Percentiles rank a stretch among this genome's conserved stretches.
Conservation (phyloP, 768 basidiomycete species). For the Chalciporus chontae region DNA sequence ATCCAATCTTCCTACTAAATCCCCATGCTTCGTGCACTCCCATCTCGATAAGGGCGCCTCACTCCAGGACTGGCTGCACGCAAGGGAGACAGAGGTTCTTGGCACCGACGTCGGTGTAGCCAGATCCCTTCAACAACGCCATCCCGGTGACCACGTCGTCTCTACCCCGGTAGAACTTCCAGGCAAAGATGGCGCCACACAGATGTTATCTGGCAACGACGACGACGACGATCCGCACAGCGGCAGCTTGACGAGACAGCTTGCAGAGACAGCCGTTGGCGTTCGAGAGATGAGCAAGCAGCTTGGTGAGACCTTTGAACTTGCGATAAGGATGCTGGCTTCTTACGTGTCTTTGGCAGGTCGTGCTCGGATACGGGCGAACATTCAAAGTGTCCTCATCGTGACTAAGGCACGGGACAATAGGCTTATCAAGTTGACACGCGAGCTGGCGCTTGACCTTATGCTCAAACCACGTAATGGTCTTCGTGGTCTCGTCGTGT, state of each 20-base stretch:
- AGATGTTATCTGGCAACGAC: slow-evolving; percentile 26
- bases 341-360: slow-evolving; percentile 46
- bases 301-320: slow-evolving; percentile 58
- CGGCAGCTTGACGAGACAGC: slow-evolving; percentile 80
- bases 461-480: slow-evolving; percentile 81
- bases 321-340: slow-evolving; percentile 5
- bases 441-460: slow-evolving; percentile 90
- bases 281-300: slow-evolving; percentile 99
- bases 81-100: slow-evolving; percentile 25
- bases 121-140: slow-evolving; percentile 40
- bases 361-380: slow-evolving; percentile 85
- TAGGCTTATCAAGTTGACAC: slow-evolving; percentile 89
- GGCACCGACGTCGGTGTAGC: slow-evolving; percentile 46
- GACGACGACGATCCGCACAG: slow-evolving; percentile 71
- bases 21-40: slow-evolving; percentile 93
- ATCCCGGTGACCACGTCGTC: slow-evolving; percentile 4
- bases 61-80: slow-evolving; percentile 69
- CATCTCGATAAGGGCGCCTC: slow-evolving; percentile 81
- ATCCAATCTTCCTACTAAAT: slow-evolving; percentile 34
- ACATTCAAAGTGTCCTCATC: slow-evolving; percentile 90
- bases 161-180: slow-evolving; percentile 16
- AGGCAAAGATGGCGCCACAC: slow-evolving; percentile 14
- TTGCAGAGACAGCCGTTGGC: slow-evolving; percentile 95
- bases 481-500: slow-evolving; percentile 84
- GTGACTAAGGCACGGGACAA: slow-evolving; percentile 98